phyloP scores from a whole-genome alignment of 2,329 filamentous ascomycete species.

The Paraphaeosphaeria minitans region DNA sequence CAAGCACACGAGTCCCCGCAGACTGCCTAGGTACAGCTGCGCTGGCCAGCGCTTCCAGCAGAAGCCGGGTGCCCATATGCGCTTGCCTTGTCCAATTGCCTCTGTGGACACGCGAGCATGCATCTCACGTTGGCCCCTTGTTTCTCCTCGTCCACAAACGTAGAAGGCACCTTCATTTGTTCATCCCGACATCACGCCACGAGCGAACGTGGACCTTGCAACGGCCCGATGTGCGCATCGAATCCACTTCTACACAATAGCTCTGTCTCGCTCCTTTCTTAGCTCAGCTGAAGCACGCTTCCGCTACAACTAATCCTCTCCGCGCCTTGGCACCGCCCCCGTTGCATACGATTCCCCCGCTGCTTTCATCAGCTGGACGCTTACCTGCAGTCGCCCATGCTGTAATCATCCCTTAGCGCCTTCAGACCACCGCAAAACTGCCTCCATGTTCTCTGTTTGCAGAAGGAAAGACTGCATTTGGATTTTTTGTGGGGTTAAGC shows the following conservation, averaged over 20 bases:
- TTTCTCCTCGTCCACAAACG: neutral
- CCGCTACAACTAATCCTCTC: neutral
- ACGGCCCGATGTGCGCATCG: constrained; percentile 9
- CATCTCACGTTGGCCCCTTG: neutral
- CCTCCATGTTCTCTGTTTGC: neutral
- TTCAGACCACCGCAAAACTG: neutral
- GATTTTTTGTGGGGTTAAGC: neutral
- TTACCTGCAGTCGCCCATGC: neutral
- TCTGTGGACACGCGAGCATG: neutral
- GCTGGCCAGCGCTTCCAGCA: neutral
- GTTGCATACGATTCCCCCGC: constrained; percentile 3
- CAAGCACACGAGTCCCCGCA: neutral
- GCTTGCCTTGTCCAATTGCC: neutral
- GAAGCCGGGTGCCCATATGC: neutral
- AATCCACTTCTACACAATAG: neutral
- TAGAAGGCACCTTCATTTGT: neutral
- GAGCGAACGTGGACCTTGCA: constrained; percentile 4
- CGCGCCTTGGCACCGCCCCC: constrained; percentile 11
- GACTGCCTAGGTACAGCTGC: neutral
- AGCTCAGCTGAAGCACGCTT: constrained; percentile 1
- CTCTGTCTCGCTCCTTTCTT: neutral
- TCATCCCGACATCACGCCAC: neutral
- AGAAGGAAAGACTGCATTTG: neutral
- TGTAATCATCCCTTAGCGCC: neutral
- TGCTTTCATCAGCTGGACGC: constrained; percentile 9